Evolutionary conservation across 2,329 filamentous ascomycete species (phyloP).

Genomic region (Phyllosticta ampelicida): DNA sequence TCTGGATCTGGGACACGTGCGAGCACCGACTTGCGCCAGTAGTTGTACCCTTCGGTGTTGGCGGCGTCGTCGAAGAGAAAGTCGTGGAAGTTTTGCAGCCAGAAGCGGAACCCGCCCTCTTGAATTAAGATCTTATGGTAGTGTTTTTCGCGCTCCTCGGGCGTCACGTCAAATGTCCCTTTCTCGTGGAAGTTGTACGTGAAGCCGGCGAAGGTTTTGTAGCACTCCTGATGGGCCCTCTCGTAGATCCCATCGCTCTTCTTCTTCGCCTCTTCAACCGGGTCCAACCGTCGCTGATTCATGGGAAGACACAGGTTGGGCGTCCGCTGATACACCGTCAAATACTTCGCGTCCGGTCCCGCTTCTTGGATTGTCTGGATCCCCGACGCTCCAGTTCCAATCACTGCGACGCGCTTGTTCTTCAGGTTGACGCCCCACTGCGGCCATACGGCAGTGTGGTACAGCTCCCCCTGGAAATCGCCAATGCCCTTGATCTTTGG

Average conservation of each 20-base stretch:
- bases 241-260: constrained; percentile 6
- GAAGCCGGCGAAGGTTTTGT: constrained; percentile 17
- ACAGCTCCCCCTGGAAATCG: neutral
- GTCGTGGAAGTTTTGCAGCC: constrained; percentile 16
- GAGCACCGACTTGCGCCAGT: constrained; percentile 22
- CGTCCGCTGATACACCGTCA: constrained; percentile 7
- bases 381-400: constrained; percentile 9
- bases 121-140: constrained; percentile 19
- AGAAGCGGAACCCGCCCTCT: constrained; percentile 30
- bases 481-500: constrained; percentile 25
- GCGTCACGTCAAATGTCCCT: constrained; percentile 13
- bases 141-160: constrained; percentile 15
- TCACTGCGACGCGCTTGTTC: constrained; percentile 8
- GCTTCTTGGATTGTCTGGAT: constrained; percentile 14
- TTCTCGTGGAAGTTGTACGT: constrained; percentile 10
- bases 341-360: neutral
- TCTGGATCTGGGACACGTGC: constrained; percentile 27
- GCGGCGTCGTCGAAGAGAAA: constrained; percentile 18
- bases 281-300: constrained; percentile 15
- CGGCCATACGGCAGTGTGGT: constrained; percentile 4
- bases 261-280: constrained; percentile 15
- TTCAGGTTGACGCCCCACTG: constrained; percentile 5
- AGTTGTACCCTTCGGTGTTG: constrained; percentile 13
- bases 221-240: constrained; percentile 19
- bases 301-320: constrained; percentile 20